Conservation (phyloP, 768 basidiomycete genomes). For the Clathrus columnatus region DNA sequence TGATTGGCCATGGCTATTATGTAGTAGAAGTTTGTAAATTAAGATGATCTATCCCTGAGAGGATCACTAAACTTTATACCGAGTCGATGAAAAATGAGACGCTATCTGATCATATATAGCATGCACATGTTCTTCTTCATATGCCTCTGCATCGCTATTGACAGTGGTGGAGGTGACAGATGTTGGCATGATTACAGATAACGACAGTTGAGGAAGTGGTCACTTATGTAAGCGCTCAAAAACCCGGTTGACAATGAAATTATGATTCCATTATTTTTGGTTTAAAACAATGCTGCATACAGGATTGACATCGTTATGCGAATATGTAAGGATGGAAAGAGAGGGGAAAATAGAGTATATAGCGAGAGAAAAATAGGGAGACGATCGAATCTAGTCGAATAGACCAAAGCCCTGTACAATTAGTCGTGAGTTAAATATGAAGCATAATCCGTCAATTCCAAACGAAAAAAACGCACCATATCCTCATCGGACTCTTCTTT, state of each 20-base stretch:
- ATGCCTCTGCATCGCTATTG: conserved; percentile 20
- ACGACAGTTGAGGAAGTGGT: not conserved
- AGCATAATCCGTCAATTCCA: not conserved
- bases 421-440: not conserved
- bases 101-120: conserved; percentile 80
- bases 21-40: conserved; percentile 1
- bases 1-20: conserved; percentile 81
- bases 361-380: not conserved
- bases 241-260: no score
- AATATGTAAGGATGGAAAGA: not conserved
- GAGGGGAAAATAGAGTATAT: not conserved
- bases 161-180: not conserved
- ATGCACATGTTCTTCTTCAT: conserved; percentile 75
- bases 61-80: conserved; percentile 61
- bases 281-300: not conserved
- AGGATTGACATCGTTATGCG: not conserved
- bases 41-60: not conserved
- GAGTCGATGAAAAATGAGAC: conserved; percentile 76
- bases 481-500: conserved; percentile 88
- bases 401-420: conserved; percentile 79
- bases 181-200: not conserved
- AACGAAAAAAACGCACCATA: conserved; percentile 46
- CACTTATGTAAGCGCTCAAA: not conserved
- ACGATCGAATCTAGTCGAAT: conserved; percentile 60
- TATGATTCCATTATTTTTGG: not conserved